phyloP scores from a whole-genome alignment of 2,329 filamentous ascomycete genomes.

The Thelonectria rubi region DNA sequence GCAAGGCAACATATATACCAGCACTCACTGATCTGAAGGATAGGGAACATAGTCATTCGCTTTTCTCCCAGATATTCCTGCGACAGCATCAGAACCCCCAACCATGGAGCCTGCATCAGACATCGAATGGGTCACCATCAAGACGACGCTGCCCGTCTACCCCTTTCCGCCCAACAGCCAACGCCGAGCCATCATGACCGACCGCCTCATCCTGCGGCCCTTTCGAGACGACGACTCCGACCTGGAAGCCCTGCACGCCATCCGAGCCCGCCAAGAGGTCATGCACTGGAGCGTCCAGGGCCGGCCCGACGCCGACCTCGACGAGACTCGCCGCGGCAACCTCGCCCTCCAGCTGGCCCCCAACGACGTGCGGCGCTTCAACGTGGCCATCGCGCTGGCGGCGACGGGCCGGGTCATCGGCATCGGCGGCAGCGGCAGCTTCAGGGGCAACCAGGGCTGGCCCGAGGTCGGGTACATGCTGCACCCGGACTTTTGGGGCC shows the following conservation, averaged over 20 bases:
- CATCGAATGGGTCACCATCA: constrained; percentile 52
- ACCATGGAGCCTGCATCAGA: constrained; percentile 27
- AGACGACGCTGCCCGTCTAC: constrained; percentile 56
- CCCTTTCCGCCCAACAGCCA: constrained; percentile 53
- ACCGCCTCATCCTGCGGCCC: constrained; percentile 64
- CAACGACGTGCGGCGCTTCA: constrained; percentile 61
- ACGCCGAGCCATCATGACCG: constrained; percentile 56
- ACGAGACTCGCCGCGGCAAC: constrained; percentile 51
- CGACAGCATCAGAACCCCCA: background rate
- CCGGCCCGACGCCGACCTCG: constrained; percentile 53
- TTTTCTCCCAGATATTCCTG: background rate
- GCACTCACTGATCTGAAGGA: background rate
- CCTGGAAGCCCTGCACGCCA: constrained; percentile 56
- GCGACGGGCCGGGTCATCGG: constrained; percentile 62
- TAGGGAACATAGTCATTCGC: no score
- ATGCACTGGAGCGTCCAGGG: constrained; percentile 66
- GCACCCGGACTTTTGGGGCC: constrained; percentile 61
- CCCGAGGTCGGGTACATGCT: constrained; percentile 69
- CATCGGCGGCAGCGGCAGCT: constrained; percentile 54
- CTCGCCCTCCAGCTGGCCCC: constrained; percentile 54
- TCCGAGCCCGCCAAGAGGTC: constrained; percentile 67
- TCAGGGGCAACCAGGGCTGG: constrained; percentile 56
- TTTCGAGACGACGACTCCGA: constrained; percentile 57
- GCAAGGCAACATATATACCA: background rate
- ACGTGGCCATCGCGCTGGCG: constrained; percentile 61